Base-by-base conservation (phyloP, 495 filamentous ascomycete genomes). In the Penicillium flavigenum region DNA sequence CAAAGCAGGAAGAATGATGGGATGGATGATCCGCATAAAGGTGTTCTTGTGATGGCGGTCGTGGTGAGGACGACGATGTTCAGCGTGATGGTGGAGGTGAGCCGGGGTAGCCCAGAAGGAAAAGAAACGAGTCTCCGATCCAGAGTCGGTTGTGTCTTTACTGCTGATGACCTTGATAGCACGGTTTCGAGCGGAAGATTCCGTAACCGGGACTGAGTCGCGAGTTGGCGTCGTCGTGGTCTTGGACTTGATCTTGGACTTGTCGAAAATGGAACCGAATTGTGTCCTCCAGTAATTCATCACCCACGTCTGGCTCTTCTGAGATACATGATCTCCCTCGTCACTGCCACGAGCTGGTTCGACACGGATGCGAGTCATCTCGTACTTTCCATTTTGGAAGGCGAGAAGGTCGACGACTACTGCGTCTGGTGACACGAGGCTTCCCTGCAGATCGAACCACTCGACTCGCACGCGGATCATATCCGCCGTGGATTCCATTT, bases 1-100 rank as follows among this genome's bases (percentile, higher is more conserved):
- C 1, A 75, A 46, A 8, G 64, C 71, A 1, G 73, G 73, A 4
- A 79, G 60, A n/a, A 80, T 56, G n/a, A 69, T 61, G 0, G 69
- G 65, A 6, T 65, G 64, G 6, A 75, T 34, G 0, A 75, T 54
- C 12, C 65, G 58, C 47, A 74, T 20, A 45, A 72, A 66, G n/a
- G 59, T 47, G 17, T 54, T 64, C 22, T 70, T 39, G 9, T 58
- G 59, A 38, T 51, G 51, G 49, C 63, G 47, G 16, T 68, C 63
- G 51, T 59, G 47, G 19, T 57, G 49, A n/a, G 48, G 53, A 12
- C 17, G 56, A 42, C 38, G 54, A 27, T 63, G 59, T 14, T 59
- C 50, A 2, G 46, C 55, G 36, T 42, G 46, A 8, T 56, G 51
- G 32, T 64, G 47, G 5, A 56, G 41, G 14, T 44, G 38, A 20